These are phyloP conservation scores for Microthlaspi erraticum DNA, from an alignment of 345 rosid species.

Conservation along the genomic window DNA sequence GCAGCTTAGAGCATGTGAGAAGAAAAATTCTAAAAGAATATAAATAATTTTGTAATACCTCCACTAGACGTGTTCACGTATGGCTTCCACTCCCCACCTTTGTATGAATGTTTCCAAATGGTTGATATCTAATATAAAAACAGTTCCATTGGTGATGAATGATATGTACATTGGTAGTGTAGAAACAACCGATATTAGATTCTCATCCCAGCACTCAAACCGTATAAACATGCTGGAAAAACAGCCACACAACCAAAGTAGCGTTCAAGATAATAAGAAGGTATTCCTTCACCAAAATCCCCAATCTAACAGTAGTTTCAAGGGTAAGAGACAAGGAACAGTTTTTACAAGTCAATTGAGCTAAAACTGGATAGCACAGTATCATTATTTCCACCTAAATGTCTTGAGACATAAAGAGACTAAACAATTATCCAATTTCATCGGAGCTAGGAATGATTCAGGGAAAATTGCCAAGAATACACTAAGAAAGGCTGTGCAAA, in stretches of 20 bases:
- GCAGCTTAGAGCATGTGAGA: constrained; percentile 9
- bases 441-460: constrained; percentile 25
- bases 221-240: not conserved
- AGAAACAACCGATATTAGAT: not conserved
- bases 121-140: constrained; percentile 65
- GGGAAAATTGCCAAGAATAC: constrained; percentile 15
- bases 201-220: constrained; percentile 6
- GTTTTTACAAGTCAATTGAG: not conserved
- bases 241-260: constrained; percentile 23
- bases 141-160: constrained; percentile 9
- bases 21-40: constrained; percentile 6
- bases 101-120: constrained; percentile 87
- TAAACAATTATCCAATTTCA: constrained; percentile 3
- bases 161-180: not conserved
- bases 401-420: constrained; percentile 7
- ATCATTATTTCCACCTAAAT: not conserved
- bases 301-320: constrained; percentile 17
- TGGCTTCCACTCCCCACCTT: constrained; percentile 81
- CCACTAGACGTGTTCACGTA: constrained; percentile 68
- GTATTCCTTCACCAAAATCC: not conserved
- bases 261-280: not conserved
- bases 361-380: constrained; percentile 25
- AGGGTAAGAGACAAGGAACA: constrained; percentile 14
- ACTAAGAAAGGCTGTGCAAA: not conserved
- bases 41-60: constrained; percentile 54